A percentile compares a stretch with the other conserved stretches of the same genome.
phyloP scores from a whole-genome alignment of 2,329 filamentous ascomycete genomes.

The Fusarium sarcochroum region DNA sequence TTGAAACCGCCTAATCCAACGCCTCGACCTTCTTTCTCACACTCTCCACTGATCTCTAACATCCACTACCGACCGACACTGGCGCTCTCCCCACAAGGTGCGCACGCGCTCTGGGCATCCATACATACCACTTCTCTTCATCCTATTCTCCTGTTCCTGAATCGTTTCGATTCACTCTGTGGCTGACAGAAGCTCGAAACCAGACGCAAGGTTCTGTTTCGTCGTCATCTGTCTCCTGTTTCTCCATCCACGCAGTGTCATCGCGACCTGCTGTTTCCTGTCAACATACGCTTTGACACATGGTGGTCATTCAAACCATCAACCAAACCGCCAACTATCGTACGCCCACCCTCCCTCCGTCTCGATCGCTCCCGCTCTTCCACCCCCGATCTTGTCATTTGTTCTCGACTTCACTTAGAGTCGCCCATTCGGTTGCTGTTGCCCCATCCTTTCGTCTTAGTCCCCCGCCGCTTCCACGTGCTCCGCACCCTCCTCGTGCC shows the following conservation, averaged over 20 bases:
- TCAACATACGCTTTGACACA: slow-evolving; percentile 28
- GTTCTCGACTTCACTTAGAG: slow-evolving; percentile 37
- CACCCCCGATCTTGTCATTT: slow-evolving; percentile 25
- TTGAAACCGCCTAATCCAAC: slow-evolving; percentile 26
- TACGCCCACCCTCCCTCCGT: slow-evolving; percentile 26
- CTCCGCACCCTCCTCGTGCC: slow-evolving; percentile 41
- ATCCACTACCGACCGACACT: slow-evolving; percentile 35
- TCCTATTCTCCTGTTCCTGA: slow-evolving; percentile 15
- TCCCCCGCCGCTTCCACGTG: slow-evolving; percentile 42
- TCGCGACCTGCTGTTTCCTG: slow-evolving; percentile 15
- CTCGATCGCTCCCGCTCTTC: slow-evolving; percentile 34
- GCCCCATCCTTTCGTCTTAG: slow-evolving; percentile 33
- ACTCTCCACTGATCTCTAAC: slow-evolving; percentile 40
- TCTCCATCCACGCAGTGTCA: slow-evolving; percentile 4
- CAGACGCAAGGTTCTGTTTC: slow-evolving; percentile 13
- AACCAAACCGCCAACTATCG: slow-evolving; percentile 24
- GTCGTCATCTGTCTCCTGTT: slow-evolving; percentile 8
- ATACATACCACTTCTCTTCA: slow-evolving; percentile 16
- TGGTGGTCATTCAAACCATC: slow-evolving; percentile 16
- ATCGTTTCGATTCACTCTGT: slow-evolving; percentile 13
- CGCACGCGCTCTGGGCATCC: slow-evolving; percentile 23
- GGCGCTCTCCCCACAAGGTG: slow-evolving; percentile 30
- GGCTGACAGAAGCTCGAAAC: slow-evolving; percentile 17
- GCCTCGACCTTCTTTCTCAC: slow-evolving; percentile 23
- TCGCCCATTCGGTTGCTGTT: slow-evolving; percentile 25